Conservation (phyloP, 106 monocot species). For the Dioscorea zingiberensis region DNA sequence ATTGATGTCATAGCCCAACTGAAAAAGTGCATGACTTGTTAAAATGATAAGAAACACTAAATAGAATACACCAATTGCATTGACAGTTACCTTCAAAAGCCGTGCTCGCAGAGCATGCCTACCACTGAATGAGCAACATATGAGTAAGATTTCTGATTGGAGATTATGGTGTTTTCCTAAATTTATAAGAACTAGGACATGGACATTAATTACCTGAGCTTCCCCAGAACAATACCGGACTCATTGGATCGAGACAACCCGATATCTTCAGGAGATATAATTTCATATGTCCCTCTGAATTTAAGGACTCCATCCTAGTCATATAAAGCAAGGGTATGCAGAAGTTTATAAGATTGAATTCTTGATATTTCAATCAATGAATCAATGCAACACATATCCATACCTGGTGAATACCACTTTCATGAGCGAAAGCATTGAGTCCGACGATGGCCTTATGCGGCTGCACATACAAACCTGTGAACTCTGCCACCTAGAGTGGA, state of each 20-base stretch:
- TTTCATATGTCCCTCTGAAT: constrained; percentile 23
- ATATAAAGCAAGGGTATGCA: neutral
- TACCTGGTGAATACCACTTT: constrained; percentile 26
- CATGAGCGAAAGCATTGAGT: constrained; percentile 22
- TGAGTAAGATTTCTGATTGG: too few relatives aligned
- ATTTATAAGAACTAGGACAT: neutral
- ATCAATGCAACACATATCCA: neutral
- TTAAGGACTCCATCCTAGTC: constrained; percentile 20
- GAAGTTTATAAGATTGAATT: neutral
- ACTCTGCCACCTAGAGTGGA: constrained; percentile 13
- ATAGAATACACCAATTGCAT: neutral
- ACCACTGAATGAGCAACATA: too few relatives aligned
- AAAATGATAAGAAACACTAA: too few relatives aligned
- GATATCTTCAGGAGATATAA: constrained; percentile 21
- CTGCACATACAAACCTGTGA: constrained; percentile 19
- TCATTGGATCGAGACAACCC: constrained; percentile 11
- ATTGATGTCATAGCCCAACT: constrained; percentile 1
- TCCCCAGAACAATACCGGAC: constrained; percentile 18
- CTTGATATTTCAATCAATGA: neutral
- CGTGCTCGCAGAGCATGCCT: neutral
- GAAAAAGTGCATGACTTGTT: neutral
- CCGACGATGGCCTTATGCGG: constrained; percentile 23
- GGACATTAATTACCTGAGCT: constrained; percentile 12
- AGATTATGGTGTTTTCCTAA: neutral
- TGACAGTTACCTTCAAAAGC: neutral